Evolutionary conservation across 2,329 filamentous ascomycete genomes (phyloP), one percentile per base, ranked within the genome.

Genomic region (Blastomyces emzantsi): DNA sequence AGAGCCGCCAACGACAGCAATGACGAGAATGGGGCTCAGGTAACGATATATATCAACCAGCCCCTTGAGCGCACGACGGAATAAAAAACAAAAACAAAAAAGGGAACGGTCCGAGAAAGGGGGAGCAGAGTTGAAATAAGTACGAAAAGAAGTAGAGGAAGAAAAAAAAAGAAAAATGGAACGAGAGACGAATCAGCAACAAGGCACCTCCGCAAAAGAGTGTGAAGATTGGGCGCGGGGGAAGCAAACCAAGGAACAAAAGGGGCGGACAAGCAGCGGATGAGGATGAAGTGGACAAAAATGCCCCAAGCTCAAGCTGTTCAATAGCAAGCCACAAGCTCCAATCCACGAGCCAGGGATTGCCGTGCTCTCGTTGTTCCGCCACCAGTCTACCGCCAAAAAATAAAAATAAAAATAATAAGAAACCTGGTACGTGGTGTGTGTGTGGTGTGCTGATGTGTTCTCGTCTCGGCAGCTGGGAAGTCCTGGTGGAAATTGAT

Each of bases 201-300:
- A 33, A 62, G 59, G 58, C 62, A 43, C 30, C 30, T 36, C 33
- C 33, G 33, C 33, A 2, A 30, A 36, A 64, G 58, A 60, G 28
- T 64, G 25, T 15, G 39, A 49, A 25, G 36, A 39, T 33, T 25
- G 47, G 45, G 60, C n/a, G 36, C n/a, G 28, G 28, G 30, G 19
- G 11, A 58, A 58, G 55, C 33, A 61, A 64, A 49, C 8, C 45
- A 51, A 51, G 22, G 63, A 63, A 52, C 66, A 66, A 67, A 64
- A 61, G 64, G 63, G 56, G 63, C 56, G 65, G 67, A 19, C 25
- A 41, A 52, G 59, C 47, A 45, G 41, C 54, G 17, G 52, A 55
- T 36, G 17, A 36, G 39, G 22, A 47, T n/a, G 19, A 47, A 47
- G 43, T 57, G 54, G 52, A 55, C 28, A 55, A 55, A 36, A 19